Percentiles rank a stretch among this genome's conserved stretches.
These are phyloP conservation scores for Escovopsis sp. DNA, from an alignment of 2,329 filamentous ascomycete genomes.

Conservation along the genomic window DNA sequence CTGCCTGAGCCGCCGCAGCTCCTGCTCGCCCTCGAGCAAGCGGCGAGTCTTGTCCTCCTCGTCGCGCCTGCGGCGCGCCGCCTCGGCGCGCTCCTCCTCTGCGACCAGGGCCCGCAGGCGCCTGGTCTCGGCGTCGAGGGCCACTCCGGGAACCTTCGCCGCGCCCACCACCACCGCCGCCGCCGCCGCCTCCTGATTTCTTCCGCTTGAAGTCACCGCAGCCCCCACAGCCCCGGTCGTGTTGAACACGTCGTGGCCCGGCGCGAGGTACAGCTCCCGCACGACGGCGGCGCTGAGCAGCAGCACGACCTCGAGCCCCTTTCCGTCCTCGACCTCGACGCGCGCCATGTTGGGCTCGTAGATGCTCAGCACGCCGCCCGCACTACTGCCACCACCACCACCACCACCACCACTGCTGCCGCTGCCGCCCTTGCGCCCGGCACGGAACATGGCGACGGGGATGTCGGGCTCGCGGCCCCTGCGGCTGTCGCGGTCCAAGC, in stretches of 20 bases:
- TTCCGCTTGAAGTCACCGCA: no score
- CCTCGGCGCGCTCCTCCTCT: constrained; percentile 35
- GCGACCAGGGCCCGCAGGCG: constrained; percentile 45
- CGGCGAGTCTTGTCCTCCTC: constrained; percentile 40
- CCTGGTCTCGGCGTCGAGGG: constrained; percentile 62
- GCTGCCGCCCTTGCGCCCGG: constrained; percentile 26
- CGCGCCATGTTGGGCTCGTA: constrained; percentile 88
- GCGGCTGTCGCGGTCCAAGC: constrained; percentile 51
- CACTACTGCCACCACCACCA: no score
- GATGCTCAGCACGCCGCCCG: constrained; percentile 58
- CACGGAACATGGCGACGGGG: constrained; percentile 75
- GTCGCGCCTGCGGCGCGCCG: constrained; percentile 42
- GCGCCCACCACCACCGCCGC: constrained; percentile 14
- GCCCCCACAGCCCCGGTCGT: constrained; percentile 33
- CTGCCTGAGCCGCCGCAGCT: constrained; percentile 35
- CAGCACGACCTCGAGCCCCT: constrained; percentile 77
- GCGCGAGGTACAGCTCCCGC: constrained; percentile 48
- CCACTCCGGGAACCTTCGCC: no score
- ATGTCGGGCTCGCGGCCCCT: constrained; percentile 91
- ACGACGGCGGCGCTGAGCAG: constrained; percentile 49
- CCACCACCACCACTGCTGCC: no score
- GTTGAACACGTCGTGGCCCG: constrained; percentile 66
- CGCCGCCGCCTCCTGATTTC: constrained; percentile 8
- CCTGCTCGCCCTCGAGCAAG: constrained; percentile 54
- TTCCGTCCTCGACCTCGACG: constrained; percentile 85